Conservation (phyloP, 2,329 filamentous ascomycete genomes). For the Talaromyces islandicus region DNA sequence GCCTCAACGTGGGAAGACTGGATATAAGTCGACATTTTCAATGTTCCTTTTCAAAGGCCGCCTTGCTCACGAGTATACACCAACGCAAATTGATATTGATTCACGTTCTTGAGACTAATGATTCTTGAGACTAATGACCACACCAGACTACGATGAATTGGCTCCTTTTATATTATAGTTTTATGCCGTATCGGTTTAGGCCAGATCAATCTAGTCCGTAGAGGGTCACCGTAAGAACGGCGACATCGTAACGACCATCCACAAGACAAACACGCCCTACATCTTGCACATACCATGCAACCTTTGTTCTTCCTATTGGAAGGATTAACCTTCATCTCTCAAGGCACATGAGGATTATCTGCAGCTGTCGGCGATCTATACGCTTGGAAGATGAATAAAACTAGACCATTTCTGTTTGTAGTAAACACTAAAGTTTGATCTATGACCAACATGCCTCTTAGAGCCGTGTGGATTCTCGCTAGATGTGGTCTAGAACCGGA, state of each 20-base stretch:
- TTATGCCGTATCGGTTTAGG: neutral
- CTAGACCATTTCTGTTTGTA: neutral
- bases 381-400: neutral
- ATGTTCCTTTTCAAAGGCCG: neutral
- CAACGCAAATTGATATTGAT: neutral
- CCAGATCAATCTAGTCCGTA: neutral
- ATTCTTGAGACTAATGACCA: neutral
- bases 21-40: neutral
- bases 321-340: neutral
- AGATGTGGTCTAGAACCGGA: neutral
- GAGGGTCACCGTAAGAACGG: neutral
- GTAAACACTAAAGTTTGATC: neutral
- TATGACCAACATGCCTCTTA: neutral
- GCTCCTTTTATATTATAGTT: neutral
- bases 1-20: neutral
- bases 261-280: neutral
- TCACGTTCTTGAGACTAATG: neutral
- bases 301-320: neutral
- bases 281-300: neutral
- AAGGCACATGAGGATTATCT: neutral
- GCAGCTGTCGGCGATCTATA: neutral
- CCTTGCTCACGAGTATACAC: neutral
- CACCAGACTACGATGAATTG: neutral
- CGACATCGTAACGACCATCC: neutral
- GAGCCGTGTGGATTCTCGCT: neutral